A percentile compares a stretch with the other conserved stretches of the same genome.
Evolutionary conservation across 495 filamentous ascomycete species (phyloP).

Genomic region (Xylaria sp.): DNA sequence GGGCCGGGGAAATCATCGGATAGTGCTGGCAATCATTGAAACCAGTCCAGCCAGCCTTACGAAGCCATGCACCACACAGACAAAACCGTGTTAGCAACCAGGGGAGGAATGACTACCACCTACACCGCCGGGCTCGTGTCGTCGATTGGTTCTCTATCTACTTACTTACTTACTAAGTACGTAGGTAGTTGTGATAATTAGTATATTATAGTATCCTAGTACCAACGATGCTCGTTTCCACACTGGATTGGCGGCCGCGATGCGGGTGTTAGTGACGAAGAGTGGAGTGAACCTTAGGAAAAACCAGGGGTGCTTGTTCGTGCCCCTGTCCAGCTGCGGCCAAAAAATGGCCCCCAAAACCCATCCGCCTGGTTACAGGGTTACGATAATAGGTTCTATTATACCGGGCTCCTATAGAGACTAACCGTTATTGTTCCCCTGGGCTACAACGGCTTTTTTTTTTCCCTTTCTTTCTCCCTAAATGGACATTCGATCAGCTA

Average conservation of each 20-base stretch:
- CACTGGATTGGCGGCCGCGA: not conserved
- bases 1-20: not conserved
- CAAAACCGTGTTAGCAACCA: not conserved
- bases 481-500: not conserved
- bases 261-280: not conserved
- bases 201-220: too few species aligned
- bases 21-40: too few species aligned
- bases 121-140: not conserved
- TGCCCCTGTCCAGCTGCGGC: constrained; percentile 11
- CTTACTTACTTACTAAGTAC: too few species aligned
- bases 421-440: not conserved
- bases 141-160: not conserved
- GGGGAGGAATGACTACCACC: not conserved
- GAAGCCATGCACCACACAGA: too few species aligned
- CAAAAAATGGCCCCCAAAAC: not conserved
- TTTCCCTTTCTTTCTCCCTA: not conserved
- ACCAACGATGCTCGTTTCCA: not conserved
- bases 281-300: not conserved
- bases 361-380: constrained; percentile 12
- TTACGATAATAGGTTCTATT: not conserved
- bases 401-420: not conserved
- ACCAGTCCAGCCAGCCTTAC: constrained; percentile 6
- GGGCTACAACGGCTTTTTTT: not conserved
- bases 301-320: not conserved
- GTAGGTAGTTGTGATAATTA: not conserved